Conservation (phyloP, 768 basidiomycete species). For the Hypsizygus marmoreus region DNA sequence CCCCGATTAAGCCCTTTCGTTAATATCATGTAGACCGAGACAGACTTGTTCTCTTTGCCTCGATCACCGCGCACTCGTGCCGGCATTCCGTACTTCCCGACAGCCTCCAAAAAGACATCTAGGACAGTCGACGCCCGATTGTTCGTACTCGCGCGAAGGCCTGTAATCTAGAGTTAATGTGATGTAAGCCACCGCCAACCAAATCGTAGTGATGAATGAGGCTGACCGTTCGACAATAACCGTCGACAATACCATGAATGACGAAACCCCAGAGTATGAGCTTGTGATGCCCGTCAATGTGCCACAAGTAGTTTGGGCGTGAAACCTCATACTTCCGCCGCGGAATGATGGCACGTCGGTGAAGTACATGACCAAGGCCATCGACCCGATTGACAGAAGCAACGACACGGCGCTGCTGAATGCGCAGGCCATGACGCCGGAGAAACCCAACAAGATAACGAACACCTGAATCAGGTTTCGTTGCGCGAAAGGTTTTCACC, state of each 20-base stretch:
- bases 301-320: slow-evolving; percentile 31
- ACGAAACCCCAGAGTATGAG: slow-evolving; percentile 31
- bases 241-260: slow-evolving; percentile 27
- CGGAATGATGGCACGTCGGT: slow-evolving; percentile 16
- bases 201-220: neutral
- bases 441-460: slow-evolving; percentile 30
- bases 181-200: too few relatives aligned
- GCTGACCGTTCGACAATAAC: slow-evolving; percentile 23
- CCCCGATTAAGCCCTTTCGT: slow-evolving; percentile 27
- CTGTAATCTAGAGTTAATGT: slow-evolving; percentile 24
- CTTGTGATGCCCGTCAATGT: slow-evolving; percentile 38
- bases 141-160: slow-evolving; percentile 25
- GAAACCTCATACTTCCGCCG: slow-evolving; percentile 18
- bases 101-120: slow-evolving; percentile 22
- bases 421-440: slow-evolving; percentile 21
- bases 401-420: slow-evolving; percentile 24
- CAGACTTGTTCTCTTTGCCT: slow-evolving; percentile 35
- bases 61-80: slow-evolving; percentile 33
- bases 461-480: slow-evolving; percentile 25
- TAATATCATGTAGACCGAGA: slow-evolving; percentile 37
- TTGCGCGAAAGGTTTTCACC: slow-evolving; percentile 20
- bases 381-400: slow-evolving; percentile 27
- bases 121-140: slow-evolving; percentile 31
- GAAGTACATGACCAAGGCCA: slow-evolving; percentile 22
- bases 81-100: slow-evolving; percentile 25